These are phyloP conservation scores for Claviceps sorghi DNA, from an alignment of 2,329 filamentous ascomycete species.

Conservation along the genomic window DNA sequence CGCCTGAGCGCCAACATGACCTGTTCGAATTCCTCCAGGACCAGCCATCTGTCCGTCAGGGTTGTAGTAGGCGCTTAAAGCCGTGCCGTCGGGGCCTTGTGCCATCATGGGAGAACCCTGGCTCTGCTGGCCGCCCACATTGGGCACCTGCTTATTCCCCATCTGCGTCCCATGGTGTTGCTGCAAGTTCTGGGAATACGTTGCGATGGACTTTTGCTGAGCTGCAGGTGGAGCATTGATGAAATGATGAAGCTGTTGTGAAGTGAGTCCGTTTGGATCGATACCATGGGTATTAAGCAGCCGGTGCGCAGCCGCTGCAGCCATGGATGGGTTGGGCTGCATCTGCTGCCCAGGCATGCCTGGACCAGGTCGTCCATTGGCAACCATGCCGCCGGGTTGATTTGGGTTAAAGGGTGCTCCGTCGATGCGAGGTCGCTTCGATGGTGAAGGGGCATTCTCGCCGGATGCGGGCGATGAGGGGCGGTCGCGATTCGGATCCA, in stretches of 20 bases:
- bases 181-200: slow-evolving; percentile 73
- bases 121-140: slow-evolving; percentile 52
- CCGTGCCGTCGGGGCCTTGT: slow-evolving; percentile 50
- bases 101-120: slow-evolving; percentile 76
- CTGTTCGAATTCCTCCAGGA: slow-evolving; percentile 43
- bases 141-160: slow-evolving; percentile 67
- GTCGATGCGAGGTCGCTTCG: slow-evolving; percentile 72
- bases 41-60: slow-evolving; percentile 41
- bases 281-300: slow-evolving; percentile 57
- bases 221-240: slow-evolving; percentile 40
- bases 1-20: slow-evolving; percentile 30
- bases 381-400: slow-evolving; percentile 50
- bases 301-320: slow-evolving; percentile 41
- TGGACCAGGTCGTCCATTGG: slow-evolving; percentile 55
- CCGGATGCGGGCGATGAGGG: slow-evolving; percentile 68
- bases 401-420: slow-evolving; percentile 57
- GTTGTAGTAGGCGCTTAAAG: slow-evolving; percentile 48
- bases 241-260: slow-evolving; percentile 58
- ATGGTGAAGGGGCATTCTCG: slow-evolving; percentile 83
- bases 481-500: slow-evolving; percentile 70
- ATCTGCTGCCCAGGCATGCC: slow-evolving; percentile 60
- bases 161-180: slow-evolving; percentile 71
- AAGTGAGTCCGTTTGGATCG: slow-evolving; percentile 57
- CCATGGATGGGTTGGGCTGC: slow-evolving; percentile 34
- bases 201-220: slow-evolving; percentile 73